phyloP scores from a whole-genome alignment of 2,329 filamentous ascomycete genomes.

The Blumeria hordei region DNA sequence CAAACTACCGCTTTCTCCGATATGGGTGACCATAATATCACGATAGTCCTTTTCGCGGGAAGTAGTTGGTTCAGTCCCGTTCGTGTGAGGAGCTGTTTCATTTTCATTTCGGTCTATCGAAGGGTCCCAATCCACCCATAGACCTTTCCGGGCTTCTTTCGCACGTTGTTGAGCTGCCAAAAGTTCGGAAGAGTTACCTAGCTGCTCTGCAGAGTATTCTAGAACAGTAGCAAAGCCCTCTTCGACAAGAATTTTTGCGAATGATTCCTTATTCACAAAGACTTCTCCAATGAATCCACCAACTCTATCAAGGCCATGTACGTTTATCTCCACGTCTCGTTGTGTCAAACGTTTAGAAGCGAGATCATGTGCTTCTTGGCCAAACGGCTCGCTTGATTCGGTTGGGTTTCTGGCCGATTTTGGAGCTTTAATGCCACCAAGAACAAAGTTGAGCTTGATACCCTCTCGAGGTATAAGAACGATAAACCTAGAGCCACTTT shows the following conservation, averaged over 20 bases:
- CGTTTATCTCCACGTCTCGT: conserved; percentile 85
- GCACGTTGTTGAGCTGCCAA: conserved; percentile 70
- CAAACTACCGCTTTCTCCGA: conserved; percentile 57
- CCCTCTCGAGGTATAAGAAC: conserved; percentile 79
- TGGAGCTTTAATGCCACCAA: conserved; percentile 79
- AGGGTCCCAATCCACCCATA: conserved; percentile 92
- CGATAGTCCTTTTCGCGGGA: conserved; percentile 62
- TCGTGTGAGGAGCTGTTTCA: conserved; percentile 24
- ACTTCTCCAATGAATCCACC: conserved; percentile 92
- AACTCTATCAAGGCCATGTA: conserved; percentile 85
- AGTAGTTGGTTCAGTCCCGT: conserved; percentile 20
- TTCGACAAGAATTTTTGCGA: conserved; percentile 78
- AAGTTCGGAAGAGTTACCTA: conserved; percentile 68
- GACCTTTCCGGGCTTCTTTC: conserved; percentile 65
- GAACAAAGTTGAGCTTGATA: conserved; percentile 81
- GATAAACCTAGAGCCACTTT: conserved; percentile 86
- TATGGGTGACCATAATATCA: conserved; percentile 76
- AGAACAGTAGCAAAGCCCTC: conserved; percentile 86
- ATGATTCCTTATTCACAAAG: conserved; percentile 85
- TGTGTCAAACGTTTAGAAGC: conserved; percentile 76
- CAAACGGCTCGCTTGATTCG: conserved; percentile 77
- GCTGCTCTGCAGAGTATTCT: conserved; percentile 86
- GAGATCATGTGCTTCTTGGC: conserved; percentile 81
- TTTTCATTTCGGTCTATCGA: conserved; percentile 50
- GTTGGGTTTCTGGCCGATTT: conserved; percentile 55